A percentile compares a stretch with the other conserved stretches of the same genome.
Evolutionary conservation across 805 yeast species (phyloP).

Genomic region (Barnettozyma vustinii): DNA sequence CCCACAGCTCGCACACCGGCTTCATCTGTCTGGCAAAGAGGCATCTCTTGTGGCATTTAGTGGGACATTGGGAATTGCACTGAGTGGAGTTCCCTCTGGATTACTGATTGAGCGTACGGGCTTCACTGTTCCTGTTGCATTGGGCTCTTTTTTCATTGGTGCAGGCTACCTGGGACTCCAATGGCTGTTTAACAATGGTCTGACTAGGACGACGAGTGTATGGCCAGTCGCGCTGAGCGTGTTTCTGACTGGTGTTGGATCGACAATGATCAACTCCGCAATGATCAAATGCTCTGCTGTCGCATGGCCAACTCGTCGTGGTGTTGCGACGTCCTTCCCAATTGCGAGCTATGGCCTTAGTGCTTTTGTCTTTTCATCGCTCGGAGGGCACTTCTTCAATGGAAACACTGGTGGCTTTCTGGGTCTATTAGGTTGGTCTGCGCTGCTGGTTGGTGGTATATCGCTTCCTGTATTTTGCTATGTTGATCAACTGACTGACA

Average conservation of each 20-base stretch:
- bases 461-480: slow-evolving; percentile 41
- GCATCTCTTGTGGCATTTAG: slow-evolving; percentile 59
- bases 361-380: slow-evolving; percentile 59
- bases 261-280: slow-evolving; percentile 59
- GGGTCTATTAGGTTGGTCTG: slow-evolving; percentile 39
- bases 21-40: slow-evolving; percentile 55
- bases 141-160: slow-evolving; percentile 46
- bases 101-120: slow-evolving; percentile 58
- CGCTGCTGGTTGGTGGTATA: slow-evolving; percentile 35
- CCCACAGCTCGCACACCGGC: slow-evolving; percentile 61
- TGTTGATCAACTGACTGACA: slow-evolving; percentile 15
- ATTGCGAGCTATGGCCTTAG: slow-evolving; percentile 70
- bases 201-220: slow-evolving; percentile 29
- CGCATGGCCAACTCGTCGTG: slow-evolving; percentile 59
- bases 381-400: slow-evolving; percentile 47
- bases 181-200: slow-evolving; percentile 39
- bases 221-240: slow-evolving; percentile 40
- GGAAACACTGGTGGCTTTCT: slow-evolving; percentile 54
- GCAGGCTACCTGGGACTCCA: slow-evolving; percentile 54
- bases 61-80: slow-evolving; percentile 60
- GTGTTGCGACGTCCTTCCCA: slow-evolving; percentile 72
- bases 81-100: slow-evolving; percentile 68
- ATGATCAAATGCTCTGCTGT: slow-evolving; percentile 71
- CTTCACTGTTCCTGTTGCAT: slow-evolving; percentile 43
- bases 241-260: slow-evolving; percentile 59